phyloP scores from a whole-genome alignment of 257 asterid genomes.

The Solanum ahanhuiri region DNA sequence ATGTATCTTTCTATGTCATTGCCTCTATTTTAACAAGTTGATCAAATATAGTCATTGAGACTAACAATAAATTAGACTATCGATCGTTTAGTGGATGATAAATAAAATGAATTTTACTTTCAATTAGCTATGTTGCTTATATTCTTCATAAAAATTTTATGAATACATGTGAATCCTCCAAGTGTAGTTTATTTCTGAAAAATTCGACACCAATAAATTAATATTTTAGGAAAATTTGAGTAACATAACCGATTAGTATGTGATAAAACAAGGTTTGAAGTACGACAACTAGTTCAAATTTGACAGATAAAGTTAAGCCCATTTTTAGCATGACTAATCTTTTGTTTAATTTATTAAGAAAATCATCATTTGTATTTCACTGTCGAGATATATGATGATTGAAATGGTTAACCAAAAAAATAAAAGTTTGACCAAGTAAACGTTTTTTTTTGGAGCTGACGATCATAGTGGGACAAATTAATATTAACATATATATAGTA shows the following conservation, averaged over 20 bases:
- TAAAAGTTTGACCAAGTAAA: background rate
- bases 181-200: fast-evolving
- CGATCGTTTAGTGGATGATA: fast-evolving
- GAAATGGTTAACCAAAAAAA: background rate
- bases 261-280: background rate
- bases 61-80: background rate
- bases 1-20: background rate
- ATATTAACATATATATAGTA: background rate
- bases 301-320: background rate
- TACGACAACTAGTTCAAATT: background rate
- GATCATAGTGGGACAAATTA: background rate
- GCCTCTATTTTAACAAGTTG: background rate
- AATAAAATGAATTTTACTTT: no score
- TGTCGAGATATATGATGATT: background rate
- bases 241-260: background rate
- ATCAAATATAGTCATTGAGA: background rate
- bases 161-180: background rate
- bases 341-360: background rate
- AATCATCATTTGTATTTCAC: background rate
- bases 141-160: background rate
- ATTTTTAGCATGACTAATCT: background rate
- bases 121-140: background rate
- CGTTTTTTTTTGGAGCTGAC: background rate
- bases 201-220: fast-evolving
- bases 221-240: no score